Evolutionary conservation across 192 early-diverging fungal genomes (phyloP), one percentile per base, ranked within the genome.

Genomic region (Coemansia sp.): DNA sequence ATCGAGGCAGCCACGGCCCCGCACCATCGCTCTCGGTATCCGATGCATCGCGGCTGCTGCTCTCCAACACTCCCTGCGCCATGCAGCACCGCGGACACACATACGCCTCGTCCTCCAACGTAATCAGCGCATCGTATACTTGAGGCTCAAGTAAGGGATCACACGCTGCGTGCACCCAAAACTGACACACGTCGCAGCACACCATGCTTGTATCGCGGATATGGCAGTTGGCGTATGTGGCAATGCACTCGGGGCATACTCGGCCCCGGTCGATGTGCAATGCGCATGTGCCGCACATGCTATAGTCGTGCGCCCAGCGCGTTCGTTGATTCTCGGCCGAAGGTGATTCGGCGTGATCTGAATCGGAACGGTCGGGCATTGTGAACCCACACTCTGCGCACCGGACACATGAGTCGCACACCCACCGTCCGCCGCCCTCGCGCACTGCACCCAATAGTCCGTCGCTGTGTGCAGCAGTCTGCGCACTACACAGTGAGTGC

Each of bases 81-180:
- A 23, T 15, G n/a, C 52, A 42, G 55, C 86, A 87, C 5, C 58
- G 59, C 5, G 86, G 85, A 38, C 86, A 88, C 26, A 84, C 82
- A 42, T 88, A 88, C 11, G 80, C 78, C 14, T 74, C 82, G 17
- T 78, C 84, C 37, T 78, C 75, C 12, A 82, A 79, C 34, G 84
- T 69, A 3, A 83, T 79, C 26, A 88, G 56, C n/a, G 79, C 73
- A 17, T 86, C 83, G 40, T 86, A 88, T 7, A 85, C 85, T 0
- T 51, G 47, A 5, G 83, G 74, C 8, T 80, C 74, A 24, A 86
- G 60, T 0, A 60, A 46, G 0, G 67, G 63, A 25, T 88, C 86
- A 61, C 86, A 88, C 23, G 67, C 73, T 5, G 79, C 57, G 66
- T 88, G 86, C 4, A 88, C 68, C 86, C 86, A 88, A 18, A 70